phyloP scores from a whole-genome alignment of 1,284 basidiomycete genomes.

The Testicularia cyperi region DNA sequence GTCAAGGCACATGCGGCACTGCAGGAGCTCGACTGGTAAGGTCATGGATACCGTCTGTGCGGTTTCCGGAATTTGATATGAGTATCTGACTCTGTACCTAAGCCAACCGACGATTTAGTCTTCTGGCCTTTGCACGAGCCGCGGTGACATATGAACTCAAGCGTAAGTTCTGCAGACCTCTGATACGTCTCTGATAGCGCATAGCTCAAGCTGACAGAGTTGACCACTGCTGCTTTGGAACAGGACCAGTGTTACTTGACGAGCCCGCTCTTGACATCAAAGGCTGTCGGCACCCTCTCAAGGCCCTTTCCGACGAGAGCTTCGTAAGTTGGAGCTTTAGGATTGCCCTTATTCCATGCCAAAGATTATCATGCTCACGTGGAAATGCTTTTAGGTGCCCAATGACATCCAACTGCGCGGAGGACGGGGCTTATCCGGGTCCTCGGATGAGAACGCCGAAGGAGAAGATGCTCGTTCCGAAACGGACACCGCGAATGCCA shows the following conservation, averaged over 20 bases:
- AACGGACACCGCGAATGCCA: background rate
- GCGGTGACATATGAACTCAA: constrained; percentile 19
- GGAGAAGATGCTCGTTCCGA: background rate
- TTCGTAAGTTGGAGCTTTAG: constrained; percentile 18
- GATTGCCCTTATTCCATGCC: no score
- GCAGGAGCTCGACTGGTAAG: constrained; percentile 34
- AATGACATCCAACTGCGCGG: constrained; percentile 32
- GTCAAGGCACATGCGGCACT: constrained; percentile 11
- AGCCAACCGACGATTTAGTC: constrained; percentile 1
- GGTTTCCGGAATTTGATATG: no score
- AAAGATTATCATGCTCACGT: no score
- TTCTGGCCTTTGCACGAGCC: constrained; percentile 26
- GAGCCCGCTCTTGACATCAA: constrained; percentile 19
- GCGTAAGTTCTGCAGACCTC: constrained; percentile 4
- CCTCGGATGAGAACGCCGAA: no score
- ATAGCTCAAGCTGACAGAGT: no score
- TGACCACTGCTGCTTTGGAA: background rate
- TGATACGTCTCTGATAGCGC: background rate
- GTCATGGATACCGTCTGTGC: no score
- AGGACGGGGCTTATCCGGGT: constrained; percentile 5
- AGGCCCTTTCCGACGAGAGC: constrained; percentile 26
- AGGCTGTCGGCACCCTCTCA: constrained; percentile 28
- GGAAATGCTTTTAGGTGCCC: constrained; percentile 18
- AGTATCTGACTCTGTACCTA: no score
- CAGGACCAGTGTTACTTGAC: constrained; percentile 17